A percentile compares a stretch with the other conserved stretches of the same genome.
Evolutionary conservation across 805 yeast genomes (phyloP).

Genomic region (Yamadazyma akitaensis): DNA sequence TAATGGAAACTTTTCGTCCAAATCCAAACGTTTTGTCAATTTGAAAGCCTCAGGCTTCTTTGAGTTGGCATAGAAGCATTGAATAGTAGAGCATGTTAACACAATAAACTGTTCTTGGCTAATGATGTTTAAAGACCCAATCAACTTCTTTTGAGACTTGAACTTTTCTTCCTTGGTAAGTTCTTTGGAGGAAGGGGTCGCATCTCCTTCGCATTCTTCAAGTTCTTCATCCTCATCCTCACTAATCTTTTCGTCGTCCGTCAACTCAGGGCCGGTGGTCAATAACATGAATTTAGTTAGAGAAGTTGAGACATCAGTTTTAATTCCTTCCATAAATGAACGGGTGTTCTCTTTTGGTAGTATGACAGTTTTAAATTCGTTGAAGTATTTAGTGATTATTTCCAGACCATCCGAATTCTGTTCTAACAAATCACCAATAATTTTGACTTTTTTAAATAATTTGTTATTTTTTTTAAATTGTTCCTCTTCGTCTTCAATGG

Average conservation of each 20-base stretch:
- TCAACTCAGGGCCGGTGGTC: constrained; percentile 28
- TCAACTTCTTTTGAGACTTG: constrained; percentile 18
- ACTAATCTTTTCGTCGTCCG: constrained; percentile 24
- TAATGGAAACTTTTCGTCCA: constrained; percentile 17
- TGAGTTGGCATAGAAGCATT: constrained; percentile 17
- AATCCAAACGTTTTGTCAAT: constrained; percentile 24
- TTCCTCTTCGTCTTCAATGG: constrained; percentile 9
- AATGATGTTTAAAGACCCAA: constrained; percentile 30
- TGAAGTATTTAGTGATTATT: constrained; percentile 17
- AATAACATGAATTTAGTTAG: constrained; percentile 21
- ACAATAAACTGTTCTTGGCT: constrained; percentile 34
- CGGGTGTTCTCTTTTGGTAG: constrained; percentile 17
- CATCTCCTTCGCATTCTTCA: constrained; percentile 10
- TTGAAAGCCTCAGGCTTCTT: constrained; percentile 16
- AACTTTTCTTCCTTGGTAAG: neutral
- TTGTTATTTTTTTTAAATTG: constrained; percentile 4
- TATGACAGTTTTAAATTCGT: constrained; percentile 24
- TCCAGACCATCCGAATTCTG: neutral
- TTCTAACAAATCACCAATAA: constrained; percentile 8
- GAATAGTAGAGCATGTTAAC: constrained; percentile 24
- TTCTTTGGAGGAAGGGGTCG: neutral
- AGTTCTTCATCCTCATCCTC: constrained; percentile 17
- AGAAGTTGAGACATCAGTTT: constrained; percentile 16
- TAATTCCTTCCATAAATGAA: constrained; percentile 19
- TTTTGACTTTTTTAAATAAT: constrained; percentile 12